Conservation (phyloP, 306 rosid species). For the Vachellia collinsii region DNA sequence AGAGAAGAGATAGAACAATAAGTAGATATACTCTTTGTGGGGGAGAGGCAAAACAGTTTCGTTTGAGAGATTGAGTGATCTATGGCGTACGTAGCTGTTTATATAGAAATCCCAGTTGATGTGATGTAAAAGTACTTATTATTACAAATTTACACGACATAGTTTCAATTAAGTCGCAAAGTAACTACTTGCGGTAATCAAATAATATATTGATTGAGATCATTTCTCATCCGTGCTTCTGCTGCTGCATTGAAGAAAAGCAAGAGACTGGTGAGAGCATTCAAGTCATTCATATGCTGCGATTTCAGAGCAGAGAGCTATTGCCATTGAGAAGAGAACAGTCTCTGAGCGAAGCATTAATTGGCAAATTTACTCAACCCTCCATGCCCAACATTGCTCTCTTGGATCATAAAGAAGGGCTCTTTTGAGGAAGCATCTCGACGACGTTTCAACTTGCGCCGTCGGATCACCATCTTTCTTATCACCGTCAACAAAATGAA, state of each 20-base stretch:
- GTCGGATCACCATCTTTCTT: not conserved
- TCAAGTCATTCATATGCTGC: constrained; percentile 46
- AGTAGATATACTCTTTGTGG: constrained; percentile 35
- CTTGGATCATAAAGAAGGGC: not conserved
- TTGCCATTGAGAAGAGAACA: constrained; percentile 33
- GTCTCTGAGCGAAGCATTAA: constrained; percentile 38
- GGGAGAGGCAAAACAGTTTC: constrained; percentile 21
- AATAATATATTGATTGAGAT: constrained; percentile 23
- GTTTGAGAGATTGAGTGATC: constrained; percentile 22
- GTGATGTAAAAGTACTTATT: not conserved
- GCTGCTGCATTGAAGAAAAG: constrained; percentile 39
- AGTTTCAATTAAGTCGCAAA: not conserved
- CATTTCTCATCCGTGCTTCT: constrained; percentile 25
- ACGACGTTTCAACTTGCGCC: too few species aligned
- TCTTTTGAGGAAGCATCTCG: not conserved
- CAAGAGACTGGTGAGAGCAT: constrained; percentile 35
- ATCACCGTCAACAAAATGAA: not conserved
- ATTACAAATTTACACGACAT: not conserved
- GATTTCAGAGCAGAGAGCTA: constrained; percentile 22
- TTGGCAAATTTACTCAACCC: constrained; percentile 23
- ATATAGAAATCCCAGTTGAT: constrained; percentile 31
- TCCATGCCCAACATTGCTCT: not conserved
- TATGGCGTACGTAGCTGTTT: not conserved
- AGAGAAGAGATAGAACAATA: constrained; percentile 43
- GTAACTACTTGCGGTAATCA: not conserved